Base-by-base conservation (phyloP, 257 asterid genomes). In the Petunia axillaris region DNA sequence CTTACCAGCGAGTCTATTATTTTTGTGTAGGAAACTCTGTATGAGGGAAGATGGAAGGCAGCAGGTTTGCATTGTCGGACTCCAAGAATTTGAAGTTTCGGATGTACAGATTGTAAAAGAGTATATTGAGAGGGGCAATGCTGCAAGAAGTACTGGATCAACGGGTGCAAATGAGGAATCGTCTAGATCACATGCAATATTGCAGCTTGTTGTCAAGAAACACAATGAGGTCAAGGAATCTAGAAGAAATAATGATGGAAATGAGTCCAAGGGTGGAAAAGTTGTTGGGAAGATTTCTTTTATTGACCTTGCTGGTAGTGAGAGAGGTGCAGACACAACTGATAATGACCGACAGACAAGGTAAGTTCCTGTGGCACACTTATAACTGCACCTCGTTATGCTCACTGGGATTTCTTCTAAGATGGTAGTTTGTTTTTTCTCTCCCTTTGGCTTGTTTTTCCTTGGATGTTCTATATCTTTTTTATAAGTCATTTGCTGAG, bases 81-180 rank as follows among this genome's bases (percentile, higher is more conserved):
- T 96, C 83, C 99, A 96, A 86, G 99, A 96, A 86, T 96, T 94
- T 85, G 98, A 94, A 96, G 99, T 96, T 70, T 93, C 93, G 59
- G 99, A 96, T 86, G 99, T 96, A 82, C 96, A 91, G 85, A 89
- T 93, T 80, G 99, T 96, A 75, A 94, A 91, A 85, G 99, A 96
- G 85, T 93, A 86, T 79, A 96, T 96, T 83, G 99, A 96, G 91
- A 91, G 85, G 86, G 99, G 99, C 80, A 96, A 94, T 90, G 91
- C 97, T 16, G 86, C 98, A 64, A 93, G 99, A 91, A 96, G 99
- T 84, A 96, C 99, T 5, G 99, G 99, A 67, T 91, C 99, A 14
- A 96, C 99, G 10, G 99, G 99, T 87, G 99, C 98, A 80, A 96
- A 96, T 80, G 99, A 96, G 84, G 99, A 96, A 90, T 96, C 99